Conservation (phyloP, 139 green algal species). For the Pseudopediastrum boryanum region DNA sequence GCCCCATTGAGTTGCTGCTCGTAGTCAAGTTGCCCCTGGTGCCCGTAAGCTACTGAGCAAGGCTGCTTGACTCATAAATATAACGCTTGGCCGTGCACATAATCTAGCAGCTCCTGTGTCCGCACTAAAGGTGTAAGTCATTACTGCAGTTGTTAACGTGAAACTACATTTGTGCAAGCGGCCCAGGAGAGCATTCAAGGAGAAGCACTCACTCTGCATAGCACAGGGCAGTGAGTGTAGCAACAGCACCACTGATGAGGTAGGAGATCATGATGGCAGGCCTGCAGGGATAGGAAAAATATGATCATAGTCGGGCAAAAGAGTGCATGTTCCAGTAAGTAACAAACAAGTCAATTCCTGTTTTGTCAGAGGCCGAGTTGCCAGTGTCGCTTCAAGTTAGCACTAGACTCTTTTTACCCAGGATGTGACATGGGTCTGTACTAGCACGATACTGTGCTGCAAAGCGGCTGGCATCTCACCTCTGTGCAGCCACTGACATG, state of each 20-base stretch:
- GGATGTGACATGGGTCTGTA: neutral
- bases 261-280: slow-evolving; percentile 6
- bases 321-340: neutral
- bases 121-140: too few relatives aligned
- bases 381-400: neutral
- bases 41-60: too few relatives aligned
- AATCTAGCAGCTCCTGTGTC: too few relatives aligned
- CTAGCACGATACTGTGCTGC: neutral
- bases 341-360: neutral
- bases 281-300: neutral
- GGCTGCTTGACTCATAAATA: too few relatives aligned
- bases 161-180: too few relatives aligned
- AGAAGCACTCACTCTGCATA: neutral
- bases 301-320: neutral
- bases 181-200: neutral
- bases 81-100: too few relatives aligned
- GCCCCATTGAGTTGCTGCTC: too few relatives aligned
- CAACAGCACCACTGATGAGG: neutral
- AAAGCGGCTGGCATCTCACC: too few relatives aligned
- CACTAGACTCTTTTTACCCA: neutral
- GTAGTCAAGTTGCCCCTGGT: too few relatives aligned
- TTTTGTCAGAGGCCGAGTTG: neutral
- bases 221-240: slow-evolving; percentile 3
- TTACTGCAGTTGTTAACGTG: too few relatives aligned
- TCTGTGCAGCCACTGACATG: too few relatives aligned